A percentile compares a stretch with the other conserved stretches of the same genome.
phyloP scores from a whole-genome alignment of 2,329 filamentous ascomycete genomes.

The Raffaelea arxii region DNA sequence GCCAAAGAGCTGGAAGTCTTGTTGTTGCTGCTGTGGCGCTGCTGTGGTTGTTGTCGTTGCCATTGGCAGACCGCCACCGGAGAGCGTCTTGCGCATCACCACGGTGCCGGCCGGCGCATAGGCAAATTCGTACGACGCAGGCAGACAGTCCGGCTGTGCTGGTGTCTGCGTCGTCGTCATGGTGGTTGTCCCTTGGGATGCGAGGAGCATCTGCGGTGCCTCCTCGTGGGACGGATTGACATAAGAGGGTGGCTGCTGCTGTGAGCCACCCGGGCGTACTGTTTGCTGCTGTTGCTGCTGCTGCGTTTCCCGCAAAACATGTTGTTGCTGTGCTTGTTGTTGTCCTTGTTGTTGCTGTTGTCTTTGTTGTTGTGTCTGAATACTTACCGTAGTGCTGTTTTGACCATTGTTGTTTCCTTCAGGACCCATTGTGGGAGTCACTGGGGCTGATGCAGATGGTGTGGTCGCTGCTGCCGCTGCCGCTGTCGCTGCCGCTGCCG shows the following conservation, averaged over 20 bases:
- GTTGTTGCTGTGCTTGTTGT: constrained; percentile 52
- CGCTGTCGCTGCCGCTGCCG: constrained; percentile 9
- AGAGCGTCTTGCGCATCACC: constrained; percentile 34
- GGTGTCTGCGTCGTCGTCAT: not conserved
- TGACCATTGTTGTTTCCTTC: constrained; percentile 17
- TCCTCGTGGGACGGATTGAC: constrained; percentile 29
- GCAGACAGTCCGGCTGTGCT: constrained; percentile 21
- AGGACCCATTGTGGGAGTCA: constrained; percentile 33
- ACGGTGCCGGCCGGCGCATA: constrained; percentile 28
- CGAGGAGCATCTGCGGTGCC: constrained; percentile 39
- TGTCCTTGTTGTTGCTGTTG: constrained; percentile 45
- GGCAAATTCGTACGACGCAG: constrained; percentile 38
- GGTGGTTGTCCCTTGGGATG: constrained; percentile 43
- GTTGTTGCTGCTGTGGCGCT: constrained; percentile 19
- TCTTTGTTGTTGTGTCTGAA: constrained; percentile 40
- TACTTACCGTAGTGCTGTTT: constrained; percentile 34
- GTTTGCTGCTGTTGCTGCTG: constrained; percentile 78
- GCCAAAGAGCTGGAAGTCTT: constrained; percentile 36
- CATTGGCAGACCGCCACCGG: constrained; percentile 10
- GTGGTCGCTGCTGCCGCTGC: constrained; percentile 9
- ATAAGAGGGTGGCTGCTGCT: constrained; percentile 21
- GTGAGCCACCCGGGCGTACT: constrained; percentile 61
- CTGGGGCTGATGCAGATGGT: constrained; percentile 11
- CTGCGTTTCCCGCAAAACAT: constrained; percentile 83
- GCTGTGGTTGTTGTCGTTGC: too few species aligned